Evolutionary conservation across 805 yeast species (phyloP).

Genomic region (Monosporozyma aerobia): DNA sequence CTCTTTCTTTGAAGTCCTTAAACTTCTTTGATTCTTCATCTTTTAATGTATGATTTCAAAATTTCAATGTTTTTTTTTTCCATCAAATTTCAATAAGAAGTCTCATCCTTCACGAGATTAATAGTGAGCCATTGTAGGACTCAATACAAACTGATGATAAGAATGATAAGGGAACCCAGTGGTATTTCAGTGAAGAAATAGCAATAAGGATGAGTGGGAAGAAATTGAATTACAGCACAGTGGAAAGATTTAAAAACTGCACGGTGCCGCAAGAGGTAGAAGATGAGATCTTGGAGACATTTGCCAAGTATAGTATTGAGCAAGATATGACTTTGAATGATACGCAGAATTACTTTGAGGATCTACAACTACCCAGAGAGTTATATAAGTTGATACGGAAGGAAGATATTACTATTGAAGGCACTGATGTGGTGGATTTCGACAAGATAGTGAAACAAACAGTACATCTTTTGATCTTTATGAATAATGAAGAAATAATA

Average conservation of each 20-base stretch:
- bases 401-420: slow-evolving; percentile 31
- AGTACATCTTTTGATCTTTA: slow-evolving; percentile 33
- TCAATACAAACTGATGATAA: neutral
- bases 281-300: slow-evolving; percentile 36
- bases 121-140: neutral
- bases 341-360: slow-evolving; percentile 23
- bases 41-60: neutral
- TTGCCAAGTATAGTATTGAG: slow-evolving; percentile 34
- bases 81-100: neutral
- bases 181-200: neutral
- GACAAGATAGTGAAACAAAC: slow-evolving; percentile 36
- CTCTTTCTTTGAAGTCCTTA: neutral
- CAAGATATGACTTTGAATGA: slow-evolving; percentile 33
- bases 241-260: slow-evolving; percentile 25
- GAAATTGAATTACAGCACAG: slow-evolving; percentile 2
- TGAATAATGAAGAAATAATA: slow-evolving; percentile 31
- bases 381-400: slow-evolving; percentile 23
- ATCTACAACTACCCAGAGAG: slow-evolving; percentile 27
- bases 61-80: neutral
- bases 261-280: slow-evolving; percentile 37
- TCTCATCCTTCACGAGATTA: neutral
- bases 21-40: neutral
- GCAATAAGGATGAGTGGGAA: neutral
- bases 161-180: neutral
- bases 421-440: slow-evolving; percentile 39